Base-by-base conservation (phyloP, 2,329 filamentous ascomycete genomes). In the Ascochyta clinopodiicola region DNA sequence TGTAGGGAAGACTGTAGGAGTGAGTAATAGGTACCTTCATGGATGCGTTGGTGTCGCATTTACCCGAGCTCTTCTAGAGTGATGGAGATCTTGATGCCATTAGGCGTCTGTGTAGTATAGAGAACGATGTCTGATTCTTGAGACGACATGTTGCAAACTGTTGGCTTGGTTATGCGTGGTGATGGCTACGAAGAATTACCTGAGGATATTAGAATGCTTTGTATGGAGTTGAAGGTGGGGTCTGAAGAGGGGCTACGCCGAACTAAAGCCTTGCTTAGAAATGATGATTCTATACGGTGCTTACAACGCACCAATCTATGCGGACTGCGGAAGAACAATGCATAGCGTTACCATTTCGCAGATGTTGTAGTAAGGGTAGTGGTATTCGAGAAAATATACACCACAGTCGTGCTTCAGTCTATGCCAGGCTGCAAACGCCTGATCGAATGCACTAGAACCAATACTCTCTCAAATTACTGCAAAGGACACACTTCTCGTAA, bases 21-120 rank as follows among this genome's bases (percentile, higher is more conserved):
- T 44, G 4, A 57, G 21, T 24, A 12, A 27, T 31, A 17, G n/a
- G 34, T 9, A 21, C 1, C 12, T 13, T 7, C 24, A 24, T n/a
- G 8, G 17, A 40, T 22, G 6, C 7, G 36, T n/a, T 5, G 9
- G 21, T 39, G 2, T 25, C 22, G 25, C 27, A 59, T 69, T 47
- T 68, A 77, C 63, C 88, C 88, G 4, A 96, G 83, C 78, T 96
- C 92, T 78, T 96, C 92, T 15, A 97, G 80, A 9, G 91, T 83
- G 62, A 96, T 96, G 52, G 90, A 92, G 59, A 91, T 85, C 76
- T 96, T 96, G 82, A 95, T 89, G 61, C 92, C 92, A 77, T 96
- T 96, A 40, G 93, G 91, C 46, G 93, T 96, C 69, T 87, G 84
- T 12, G 84, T 82, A 12, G 92, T 96, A 80, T 95, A 96, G 27